A percentile compares a stretch with the other conserved stretches of the same genome.
Conservation (phyloP, 2,329 filamentous ascomycete species). For the Lojkania enalia region DNA sequence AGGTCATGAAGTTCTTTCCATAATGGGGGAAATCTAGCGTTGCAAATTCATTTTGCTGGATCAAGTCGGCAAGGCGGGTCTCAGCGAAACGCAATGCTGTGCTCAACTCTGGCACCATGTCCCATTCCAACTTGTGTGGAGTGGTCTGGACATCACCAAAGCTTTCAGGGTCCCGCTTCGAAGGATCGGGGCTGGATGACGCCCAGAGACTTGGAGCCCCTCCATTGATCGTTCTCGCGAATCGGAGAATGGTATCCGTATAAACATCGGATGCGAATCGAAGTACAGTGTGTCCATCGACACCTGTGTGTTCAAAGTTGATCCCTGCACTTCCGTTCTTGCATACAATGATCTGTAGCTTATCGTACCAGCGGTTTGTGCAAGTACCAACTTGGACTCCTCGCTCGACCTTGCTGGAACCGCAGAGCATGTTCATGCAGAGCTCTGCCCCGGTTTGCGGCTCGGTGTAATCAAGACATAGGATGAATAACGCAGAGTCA, state of each 20-base stretch:
- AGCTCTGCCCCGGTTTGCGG: slow-evolving; percentile 77
- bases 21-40: slow-evolving; percentile 87
- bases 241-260: slow-evolving; percentile 95
- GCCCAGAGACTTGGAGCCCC: slow-evolving; percentile 91
- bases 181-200: slow-evolving; percentile 85
- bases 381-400: slow-evolving; percentile 97
- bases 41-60: slow-evolving; percentile 94
- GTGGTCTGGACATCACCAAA: slow-evolving; percentile 94
- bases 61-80: slow-evolving; percentile 88
- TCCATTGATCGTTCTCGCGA: slow-evolving; percentile 93
- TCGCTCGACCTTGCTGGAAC: slow-evolving; percentile 85
- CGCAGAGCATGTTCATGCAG: slow-evolving; percentile 99
- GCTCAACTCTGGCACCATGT: slow-evolving; percentile 88
- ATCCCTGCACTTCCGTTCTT: slow-evolving; percentile 98
- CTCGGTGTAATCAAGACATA: slow-evolving; percentile 92
- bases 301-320: slow-evolving; percentile 98
- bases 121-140: slow-evolving; percentile 96
- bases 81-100: slow-evolving; percentile 95
- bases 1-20: slow-evolving; percentile 97
- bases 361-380: slow-evolving; percentile 99
- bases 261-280: slow-evolving; percentile 96
- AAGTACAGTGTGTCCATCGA: slow-evolving; percentile 95
- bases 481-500: slow-evolving; percentile 87
- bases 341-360: slow-evolving; percentile 98
- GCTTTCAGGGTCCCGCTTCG: slow-evolving; percentile 85